phyloP scores from a whole-genome alignment of 306 rosid genomes.

The Castanea crenata region DNA sequence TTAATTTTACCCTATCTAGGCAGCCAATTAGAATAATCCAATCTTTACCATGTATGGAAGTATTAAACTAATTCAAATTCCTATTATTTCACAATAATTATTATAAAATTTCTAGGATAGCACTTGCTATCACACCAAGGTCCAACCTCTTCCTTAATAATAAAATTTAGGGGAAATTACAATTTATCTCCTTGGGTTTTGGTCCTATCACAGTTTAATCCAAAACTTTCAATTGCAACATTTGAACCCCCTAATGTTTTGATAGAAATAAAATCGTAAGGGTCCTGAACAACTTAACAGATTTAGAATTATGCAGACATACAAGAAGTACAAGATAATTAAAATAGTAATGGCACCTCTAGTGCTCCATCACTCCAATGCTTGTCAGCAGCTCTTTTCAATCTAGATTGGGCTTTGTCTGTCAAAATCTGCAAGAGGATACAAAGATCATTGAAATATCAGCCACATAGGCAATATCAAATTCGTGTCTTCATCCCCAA shows the following conservation, averaged over 20 bases:
- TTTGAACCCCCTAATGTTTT: too few relatives aligned
- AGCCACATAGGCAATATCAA: conserved; percentile 10
- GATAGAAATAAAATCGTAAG: too few relatives aligned
- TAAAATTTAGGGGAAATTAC: too few relatives aligned
- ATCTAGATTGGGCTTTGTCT: conserved; percentile 71
- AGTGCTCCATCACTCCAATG: conserved; percentile 99
- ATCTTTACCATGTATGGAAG: not conserved
- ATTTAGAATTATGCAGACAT: too few relatives aligned
- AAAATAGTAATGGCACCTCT: conserved; percentile 55
- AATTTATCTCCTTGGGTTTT: too few relatives aligned
- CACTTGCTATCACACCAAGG: too few relatives aligned
- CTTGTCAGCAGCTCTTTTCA: conserved; percentile 87
- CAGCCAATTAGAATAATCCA: not conserved
- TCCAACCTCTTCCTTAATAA: too few relatives aligned
- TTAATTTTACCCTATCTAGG: not conserved
- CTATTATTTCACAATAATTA: too few relatives aligned
- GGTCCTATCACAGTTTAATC: too few relatives aligned
- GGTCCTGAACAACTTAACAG: too few relatives aligned
- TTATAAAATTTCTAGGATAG: too few relatives aligned
- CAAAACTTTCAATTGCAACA: too few relatives aligned
- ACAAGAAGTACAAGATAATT: not conserved
- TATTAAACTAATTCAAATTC: not conserved
- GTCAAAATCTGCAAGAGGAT: conserved; percentile 56
- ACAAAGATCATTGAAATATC: conserved; percentile 4
- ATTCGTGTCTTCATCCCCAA: conserved; percentile 19